phyloP scores from a whole-genome alignment of 225 moss, liverwort and hornwort genomes.

The Antitrichia curtipendula region DNA sequence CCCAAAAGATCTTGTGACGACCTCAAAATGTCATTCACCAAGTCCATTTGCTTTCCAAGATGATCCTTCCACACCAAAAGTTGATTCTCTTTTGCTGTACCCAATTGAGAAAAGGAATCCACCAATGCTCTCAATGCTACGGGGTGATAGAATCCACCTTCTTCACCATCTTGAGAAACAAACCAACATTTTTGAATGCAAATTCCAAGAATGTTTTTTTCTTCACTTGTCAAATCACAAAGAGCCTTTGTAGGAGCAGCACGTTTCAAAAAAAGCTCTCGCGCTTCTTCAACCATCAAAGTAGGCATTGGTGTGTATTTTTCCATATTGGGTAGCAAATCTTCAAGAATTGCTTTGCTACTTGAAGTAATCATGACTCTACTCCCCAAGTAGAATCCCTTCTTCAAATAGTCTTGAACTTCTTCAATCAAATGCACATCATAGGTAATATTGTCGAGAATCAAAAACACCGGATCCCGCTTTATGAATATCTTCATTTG shows the following conservation, averaged over 20 bases:
- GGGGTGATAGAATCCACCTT: background rate
- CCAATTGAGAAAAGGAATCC: background rate
- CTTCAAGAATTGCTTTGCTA: too few species aligned
- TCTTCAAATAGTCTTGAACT: background rate
- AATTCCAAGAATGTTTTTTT: background rate
- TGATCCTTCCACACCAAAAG: background rate
- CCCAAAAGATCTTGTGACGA: background rate
- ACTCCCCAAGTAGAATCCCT: too few species aligned
- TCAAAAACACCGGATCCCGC: accelerated
- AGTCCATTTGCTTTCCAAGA: background rate
- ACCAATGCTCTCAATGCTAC: background rate
- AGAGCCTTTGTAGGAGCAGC: background rate
- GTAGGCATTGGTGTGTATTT: background rate
- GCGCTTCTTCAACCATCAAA: background rate
- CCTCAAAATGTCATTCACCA: background rate
- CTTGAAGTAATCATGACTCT: too few species aligned
- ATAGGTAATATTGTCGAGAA: background rate
- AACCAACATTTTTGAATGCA: background rate
- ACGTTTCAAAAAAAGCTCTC: background rate
- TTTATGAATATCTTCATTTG: background rate
- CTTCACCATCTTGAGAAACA: accelerated
- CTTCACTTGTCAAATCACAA: background rate
- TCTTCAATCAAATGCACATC: background rate
- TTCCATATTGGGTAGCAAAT: background rate
- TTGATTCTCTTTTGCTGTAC: background rate